Base-by-base conservation (phyloP, 139 green algal species). In the Tetratostichococcus sp. region DNA sequence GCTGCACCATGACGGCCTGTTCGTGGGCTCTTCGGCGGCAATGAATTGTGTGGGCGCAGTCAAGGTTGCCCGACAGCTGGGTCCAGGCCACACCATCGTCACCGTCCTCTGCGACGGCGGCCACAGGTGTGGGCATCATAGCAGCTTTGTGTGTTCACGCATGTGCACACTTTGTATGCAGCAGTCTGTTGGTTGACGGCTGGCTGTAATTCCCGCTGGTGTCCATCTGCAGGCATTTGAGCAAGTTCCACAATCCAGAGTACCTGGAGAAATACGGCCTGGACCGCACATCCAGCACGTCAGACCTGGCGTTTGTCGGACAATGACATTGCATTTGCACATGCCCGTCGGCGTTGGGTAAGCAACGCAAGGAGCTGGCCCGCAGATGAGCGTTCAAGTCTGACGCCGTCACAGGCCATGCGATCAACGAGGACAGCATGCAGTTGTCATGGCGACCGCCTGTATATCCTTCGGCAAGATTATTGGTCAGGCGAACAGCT, bases 1-100 rank as follows among this genome's bases (percentile, higher is more conserved):
- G 8, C 74, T 97, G 62, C 81, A 84, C 6, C 90, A 97, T 69
- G 94, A 98, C 43, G 94, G 94, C 0, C 85, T 98, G 0, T 98
- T 95, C 77, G 69, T 98, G 35, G 94, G 93, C 68, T 92, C 83
- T 75, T 93, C 85, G 4, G 83, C 92, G 0, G 91, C 91, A 4
- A 86, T 97, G 82, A 98, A 97, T 74, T 94, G 90, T 67, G 92
- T 97, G 22, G 93, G 92, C 0, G 95, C 95, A 0, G 90, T 97
- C 43, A 98, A 98, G 80, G 82, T 85, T 58, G 93, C 93, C 1
- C 71, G 87, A 16, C 35, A 65, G 1, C 82, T 98, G 35, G 90
- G 92, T 0, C 90, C 90, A 0, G 92, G 93, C n/a, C 86, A 95
- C 82, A 90, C 83, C 1, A 80, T 98, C 26, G 94, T 98, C 1